Base-by-base conservation (phyloP, 208 protist species). In the Paratrypanosoma confusum region DNA sequence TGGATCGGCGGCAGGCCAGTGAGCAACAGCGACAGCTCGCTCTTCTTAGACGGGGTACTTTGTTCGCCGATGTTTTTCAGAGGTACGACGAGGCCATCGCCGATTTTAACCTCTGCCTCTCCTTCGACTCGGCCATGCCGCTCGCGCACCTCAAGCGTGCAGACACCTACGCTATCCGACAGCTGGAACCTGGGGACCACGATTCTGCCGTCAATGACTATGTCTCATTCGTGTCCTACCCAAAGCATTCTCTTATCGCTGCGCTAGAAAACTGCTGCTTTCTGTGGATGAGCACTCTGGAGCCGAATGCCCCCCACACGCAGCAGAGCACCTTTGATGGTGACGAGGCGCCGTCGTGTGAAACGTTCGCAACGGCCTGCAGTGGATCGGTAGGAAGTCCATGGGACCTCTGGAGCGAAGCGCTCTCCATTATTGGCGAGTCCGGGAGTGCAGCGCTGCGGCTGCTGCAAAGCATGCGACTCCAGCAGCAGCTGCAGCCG, bases 141-240 rank as follows among this genome's bases (percentile, higher is more conserved):
- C 68, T 81, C 24, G 75, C 78, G 18, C 77, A 81, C 34, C 53
- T 88, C 41, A 65, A 85, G 36, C 83, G 83, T 5, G 83, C 79
- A 8, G 64, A 74, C 35, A 68, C 70, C 33, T 84, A 76, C 50
- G 61, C 67, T 3, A 37, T 50, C 23, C 72, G 83, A 25, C 55
- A 45, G 29, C 21, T 17, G 8, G 40, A 57, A 22, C 27, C 26
- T 24, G 75, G 75, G 36, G 82, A 85, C 54, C 49, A 66, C 32
- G 66, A 57, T 35, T 66, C 72, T 0, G 63, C 72, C 7, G 43
- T 87, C 20, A 31, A 31, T 27, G 72, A 85, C 48, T 84, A 82
- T 46, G 39, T 57, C 13, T 50, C 33, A 20, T 82, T 82, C 53
- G 36, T 40, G 8, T 6, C 13, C 13, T 16, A 8, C 8, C 18